A percentile compares a stretch with the other conserved stretches of the same genome.
Evolutionary conservation across 2,329 filamentous ascomycete genomes (phyloP).

Genomic region (Cucurbitaria berberidis): DNA sequence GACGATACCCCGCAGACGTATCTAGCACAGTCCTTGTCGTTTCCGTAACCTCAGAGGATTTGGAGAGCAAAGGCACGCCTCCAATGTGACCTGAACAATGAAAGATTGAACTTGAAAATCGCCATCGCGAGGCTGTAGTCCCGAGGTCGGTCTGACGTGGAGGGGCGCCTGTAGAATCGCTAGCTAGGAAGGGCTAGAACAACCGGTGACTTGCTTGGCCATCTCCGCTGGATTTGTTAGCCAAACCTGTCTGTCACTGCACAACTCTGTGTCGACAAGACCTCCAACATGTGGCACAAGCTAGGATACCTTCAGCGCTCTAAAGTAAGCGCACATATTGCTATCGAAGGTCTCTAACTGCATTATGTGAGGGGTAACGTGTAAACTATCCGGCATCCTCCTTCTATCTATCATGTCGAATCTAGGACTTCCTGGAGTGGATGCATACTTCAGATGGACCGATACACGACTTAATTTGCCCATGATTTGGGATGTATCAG

Average conservation of each 20-base stretch:
- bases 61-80: background rate
- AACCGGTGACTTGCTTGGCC: background rate
- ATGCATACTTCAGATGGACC: too few relatives aligned
- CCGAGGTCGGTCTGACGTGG: background rate
- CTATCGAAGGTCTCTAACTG: background rate
- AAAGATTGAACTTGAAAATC: background rate
- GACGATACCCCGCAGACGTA: background rate
- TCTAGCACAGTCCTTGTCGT: background rate
- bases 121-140: background rate
- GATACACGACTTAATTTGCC: too few relatives aligned
- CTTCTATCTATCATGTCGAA: background rate
- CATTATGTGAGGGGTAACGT: background rate
- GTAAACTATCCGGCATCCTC: background rate
- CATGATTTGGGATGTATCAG: too few relatives aligned
- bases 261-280: too few relatives aligned
- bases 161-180: background rate
- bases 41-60: background rate
- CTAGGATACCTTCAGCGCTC: too few relatives aligned
- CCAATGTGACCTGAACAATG: background rate
- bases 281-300: too few relatives aligned
- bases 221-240: too few relatives aligned
- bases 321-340: too few relatives aligned
- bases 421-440: background rate
- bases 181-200: background rate
- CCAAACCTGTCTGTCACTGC: too few relatives aligned